phyloP scores from a whole-genome alignment of 176 grass and related monocot species.

The Triticum urartu region DNA sequence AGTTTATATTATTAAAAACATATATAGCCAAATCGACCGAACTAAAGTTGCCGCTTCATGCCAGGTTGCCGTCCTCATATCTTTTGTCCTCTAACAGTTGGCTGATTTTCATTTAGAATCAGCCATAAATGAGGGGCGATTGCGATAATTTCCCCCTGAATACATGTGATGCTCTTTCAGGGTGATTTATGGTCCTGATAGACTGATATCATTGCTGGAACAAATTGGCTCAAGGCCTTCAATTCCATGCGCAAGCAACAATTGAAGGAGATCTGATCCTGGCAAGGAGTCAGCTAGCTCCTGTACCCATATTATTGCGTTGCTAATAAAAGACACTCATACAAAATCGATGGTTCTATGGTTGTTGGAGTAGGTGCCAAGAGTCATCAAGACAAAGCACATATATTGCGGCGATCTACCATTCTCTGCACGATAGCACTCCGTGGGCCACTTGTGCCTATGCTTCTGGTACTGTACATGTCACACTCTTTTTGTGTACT shows the following conservation, averaged over 20 bases:
- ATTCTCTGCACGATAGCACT: background rate
- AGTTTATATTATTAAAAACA: no score
- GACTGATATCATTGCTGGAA: background rate
- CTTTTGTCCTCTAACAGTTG: background rate
- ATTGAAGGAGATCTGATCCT: background rate
- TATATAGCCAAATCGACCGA: no score
- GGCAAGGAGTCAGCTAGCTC: background rate
- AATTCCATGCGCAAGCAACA: background rate
- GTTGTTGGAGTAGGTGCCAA: constrained; percentile 3
- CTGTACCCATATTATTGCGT: background rate
- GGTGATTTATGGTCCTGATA: background rate
- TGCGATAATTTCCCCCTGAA: background rate
- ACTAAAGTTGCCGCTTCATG: background rate
- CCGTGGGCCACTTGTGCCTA: background rate
- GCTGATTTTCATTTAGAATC: background rate
- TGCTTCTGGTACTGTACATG: background rate
- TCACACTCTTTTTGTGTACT: constrained; percentile 4
- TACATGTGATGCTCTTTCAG: background rate
- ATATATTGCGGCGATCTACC: background rate
- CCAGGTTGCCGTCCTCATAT: background rate
- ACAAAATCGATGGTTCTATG: background rate
- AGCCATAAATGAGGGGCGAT: background rate
- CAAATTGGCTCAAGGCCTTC: background rate
- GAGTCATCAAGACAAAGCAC: background rate
- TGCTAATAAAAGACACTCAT: background rate